Evolutionary conservation across 805 yeast species (phyloP).

Genomic region (Kuraishia hungarica): DNA sequence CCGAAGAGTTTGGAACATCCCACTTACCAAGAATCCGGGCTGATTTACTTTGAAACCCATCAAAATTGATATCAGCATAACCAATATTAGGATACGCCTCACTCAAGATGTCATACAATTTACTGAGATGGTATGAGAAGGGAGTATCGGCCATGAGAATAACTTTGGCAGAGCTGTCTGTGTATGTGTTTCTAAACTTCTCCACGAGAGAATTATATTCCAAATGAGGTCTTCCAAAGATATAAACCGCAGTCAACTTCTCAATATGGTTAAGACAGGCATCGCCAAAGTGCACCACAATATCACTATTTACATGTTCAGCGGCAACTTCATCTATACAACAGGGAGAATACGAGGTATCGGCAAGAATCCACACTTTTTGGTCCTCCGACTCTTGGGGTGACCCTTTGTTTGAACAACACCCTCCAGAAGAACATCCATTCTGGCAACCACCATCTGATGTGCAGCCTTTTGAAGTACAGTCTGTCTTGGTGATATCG

Average conservation of each 20-base stretch:
- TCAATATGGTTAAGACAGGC: conserved; percentile 82
- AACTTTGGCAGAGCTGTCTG: conserved; percentile 32
- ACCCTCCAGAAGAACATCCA: no score
- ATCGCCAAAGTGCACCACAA: conserved; percentile 90
- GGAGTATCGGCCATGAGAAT: conserved; percentile 74
- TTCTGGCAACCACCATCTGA: conserved; percentile 1
- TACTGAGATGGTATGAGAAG: conserved; percentile 36
- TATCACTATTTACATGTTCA: conserved; percentile 78
- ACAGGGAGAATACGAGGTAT: conserved; percentile 91
- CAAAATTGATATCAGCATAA: conserved; percentile 30
- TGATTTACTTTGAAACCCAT: conserved; percentile 9
- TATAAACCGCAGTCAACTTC: conserved; percentile 66
- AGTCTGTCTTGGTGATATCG: neutral
- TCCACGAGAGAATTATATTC: conserved; percentile 30
- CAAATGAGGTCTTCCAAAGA: conserved; percentile 62
- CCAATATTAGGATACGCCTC: conserved; percentile 24
- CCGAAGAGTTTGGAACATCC: neutral
- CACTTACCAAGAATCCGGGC: neutral
- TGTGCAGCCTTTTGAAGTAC: conserved; percentile 2
- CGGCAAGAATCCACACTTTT: conserved; percentile 79
- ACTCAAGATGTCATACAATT: conserved; percentile 27
- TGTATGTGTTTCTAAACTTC: conserved; percentile 32
- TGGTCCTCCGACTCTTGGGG: conserved; percentile 7
- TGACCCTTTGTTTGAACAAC: no score
- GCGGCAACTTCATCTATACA: conserved; percentile 97